Conservation (phyloP, 345 rosid genomes). For the Heritiera fomes region DNA sequence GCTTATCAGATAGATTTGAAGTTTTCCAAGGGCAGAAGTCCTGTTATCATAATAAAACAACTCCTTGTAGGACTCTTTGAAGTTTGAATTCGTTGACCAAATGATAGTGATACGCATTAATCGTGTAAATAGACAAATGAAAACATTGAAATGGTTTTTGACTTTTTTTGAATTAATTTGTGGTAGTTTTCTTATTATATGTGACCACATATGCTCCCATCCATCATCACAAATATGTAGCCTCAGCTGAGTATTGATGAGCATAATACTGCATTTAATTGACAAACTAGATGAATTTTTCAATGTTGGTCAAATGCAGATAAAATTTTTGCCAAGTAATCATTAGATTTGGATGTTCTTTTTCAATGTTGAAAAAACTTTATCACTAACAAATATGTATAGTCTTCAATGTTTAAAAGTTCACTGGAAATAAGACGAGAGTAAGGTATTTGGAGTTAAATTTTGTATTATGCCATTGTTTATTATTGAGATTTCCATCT, state of each 20-base stretch:
- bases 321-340: not conserved
- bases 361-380: not conserved
- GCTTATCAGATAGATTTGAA: not conserved
- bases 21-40: not conserved
- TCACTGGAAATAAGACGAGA: not conserved
- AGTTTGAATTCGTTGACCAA: not conserved
- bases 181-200: not conserved
- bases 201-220: not conserved
- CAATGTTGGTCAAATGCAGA: not conserved
- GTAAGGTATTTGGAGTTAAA: not conserved
- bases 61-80: not conserved
- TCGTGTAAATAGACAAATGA: not conserved
- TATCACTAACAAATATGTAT: not conserved
- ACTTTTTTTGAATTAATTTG: not conserved
- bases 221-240: not conserved
- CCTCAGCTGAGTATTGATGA: not conserved
- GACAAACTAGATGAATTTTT: not conserved
- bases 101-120: not conserved
- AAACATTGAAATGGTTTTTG: not conserved
- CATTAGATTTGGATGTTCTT: not conserved
- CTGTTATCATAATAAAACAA: not conserved
- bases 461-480: not conserved
- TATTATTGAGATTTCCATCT: constrained; percentile 3
- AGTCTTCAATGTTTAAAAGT: not conserved
- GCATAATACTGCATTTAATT: not conserved